Percentiles rank a stretch among this genome's conserved stretches.
Conservation (phyloP, 116 monocot genomes). For the Posidonia oceanica region DNA sequence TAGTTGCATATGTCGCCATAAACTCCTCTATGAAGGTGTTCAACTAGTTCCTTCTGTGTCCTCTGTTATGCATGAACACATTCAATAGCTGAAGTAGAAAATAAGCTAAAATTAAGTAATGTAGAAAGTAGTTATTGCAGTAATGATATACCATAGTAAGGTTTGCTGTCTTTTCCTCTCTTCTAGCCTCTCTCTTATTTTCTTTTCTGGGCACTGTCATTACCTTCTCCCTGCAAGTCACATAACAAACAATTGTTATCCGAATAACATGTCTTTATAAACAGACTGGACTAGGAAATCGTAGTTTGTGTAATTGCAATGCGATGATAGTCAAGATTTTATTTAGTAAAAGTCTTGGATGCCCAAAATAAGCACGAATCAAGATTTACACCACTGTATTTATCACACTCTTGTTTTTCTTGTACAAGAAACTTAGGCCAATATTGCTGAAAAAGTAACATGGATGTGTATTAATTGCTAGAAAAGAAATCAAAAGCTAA, state of each 20-base stretch:
- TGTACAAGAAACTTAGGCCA: slow-evolving; percentile 17
- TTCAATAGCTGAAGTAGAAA: slow-evolving; percentile 1
- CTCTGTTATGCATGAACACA: slow-evolving; percentile 36
- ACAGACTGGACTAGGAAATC: too few relatives aligned
- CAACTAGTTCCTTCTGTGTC: slow-evolving; percentile 82
- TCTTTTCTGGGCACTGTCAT: slow-evolving; percentile 89
- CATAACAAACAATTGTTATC: too few relatives aligned
- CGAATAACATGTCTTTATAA: too few relatives aligned
- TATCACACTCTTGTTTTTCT: too few relatives aligned
- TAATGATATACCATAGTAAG: slow-evolving; percentile 46
- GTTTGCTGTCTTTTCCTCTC: slow-evolving; percentile 81
- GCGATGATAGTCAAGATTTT: too few relatives aligned
- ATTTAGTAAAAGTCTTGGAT: too few relatives aligned
- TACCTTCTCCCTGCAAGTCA: slow-evolving; percentile 66
- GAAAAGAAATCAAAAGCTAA: not conserved
- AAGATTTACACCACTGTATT: too few relatives aligned
- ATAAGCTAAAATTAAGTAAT: not conserved
- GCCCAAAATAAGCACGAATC: too few relatives aligned
- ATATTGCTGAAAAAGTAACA: slow-evolving; percentile 39
- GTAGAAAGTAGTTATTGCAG: not conserved
- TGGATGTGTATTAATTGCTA: not conserved
- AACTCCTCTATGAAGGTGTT: slow-evolving; percentile 79
- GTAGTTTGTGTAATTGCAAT: too few relatives aligned
- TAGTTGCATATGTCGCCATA: slow-evolving; percentile 91
- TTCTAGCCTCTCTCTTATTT: slow-evolving; percentile 78